Base-by-base conservation (phyloP, 2,329 filamentous ascomycete genomes). In the Talaromyces islandicus region DNA sequence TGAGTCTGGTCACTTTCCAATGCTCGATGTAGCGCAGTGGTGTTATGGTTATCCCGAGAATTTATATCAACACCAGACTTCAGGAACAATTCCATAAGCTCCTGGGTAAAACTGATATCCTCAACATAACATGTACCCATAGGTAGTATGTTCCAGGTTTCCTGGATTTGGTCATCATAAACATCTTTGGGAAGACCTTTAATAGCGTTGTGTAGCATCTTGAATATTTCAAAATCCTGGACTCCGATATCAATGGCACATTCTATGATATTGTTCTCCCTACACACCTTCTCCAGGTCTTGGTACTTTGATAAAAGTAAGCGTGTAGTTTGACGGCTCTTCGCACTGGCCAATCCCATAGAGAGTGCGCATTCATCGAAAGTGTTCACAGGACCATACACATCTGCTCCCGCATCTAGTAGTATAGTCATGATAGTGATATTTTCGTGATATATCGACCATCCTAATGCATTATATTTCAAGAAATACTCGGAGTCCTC, bases 401-500 rank as follows among this genome's bases (percentile, higher is more conserved):
- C 11, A 52, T 29, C 27, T 5, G 12, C 48, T 7, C 48, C 48
- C 11, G 4, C 11, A 29, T 52, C 48, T 27, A 52, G 10, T 25
- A 52, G 11, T 29, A 52, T n/a, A 52, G 0, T 29, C 48, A 52
- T 29, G 24, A 52, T 52, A 3, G 21, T 2, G 5, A 17, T 52
- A n/a, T 52, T n/a, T 17, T n/a, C 10, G 17, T 1, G 14, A 17
- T 3, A n/a, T 52, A 52, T 29, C 24, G 48, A 14, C 48, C 48
- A 52, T n/a, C 48, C 48, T 29, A 52, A 17, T 0, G 48, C 48
- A 52, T 29, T 29, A n/a, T n/a, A 52, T 14, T 17, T 7, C 21
- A 7, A 2, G 5, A 3, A n/a, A 3, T 14, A 14, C 0, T 29
- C 7, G 5, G 17, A 0, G 19, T 38, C 32, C 32, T 3, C 4